These are phyloP conservation scores for Anthostomella pinea DNA, from an alignment of 2,329 filamentous ascomycete species.

Conservation along the genomic window DNA sequence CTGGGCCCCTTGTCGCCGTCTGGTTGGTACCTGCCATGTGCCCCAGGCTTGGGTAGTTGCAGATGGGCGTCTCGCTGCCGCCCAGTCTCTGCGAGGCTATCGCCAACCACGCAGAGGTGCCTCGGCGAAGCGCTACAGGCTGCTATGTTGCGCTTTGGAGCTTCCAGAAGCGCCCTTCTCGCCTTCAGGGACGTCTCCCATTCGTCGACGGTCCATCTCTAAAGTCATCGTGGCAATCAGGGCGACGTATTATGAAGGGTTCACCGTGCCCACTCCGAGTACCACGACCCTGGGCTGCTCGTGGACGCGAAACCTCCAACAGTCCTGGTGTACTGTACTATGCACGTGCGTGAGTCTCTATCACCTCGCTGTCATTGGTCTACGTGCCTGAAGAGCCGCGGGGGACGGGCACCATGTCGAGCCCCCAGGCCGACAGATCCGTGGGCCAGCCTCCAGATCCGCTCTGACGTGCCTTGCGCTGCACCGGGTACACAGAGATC, in stretches of 20 bases:
- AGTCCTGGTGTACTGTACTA: constrained; percentile 5
- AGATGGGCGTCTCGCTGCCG: constrained; percentile 26
- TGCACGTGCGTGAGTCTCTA: constrained; percentile 17
- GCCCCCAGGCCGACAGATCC: constrained; percentile 10
- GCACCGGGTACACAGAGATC: constrained; percentile 16
- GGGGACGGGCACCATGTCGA: constrained; percentile 10
- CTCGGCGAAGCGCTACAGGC: constrained; percentile 4
- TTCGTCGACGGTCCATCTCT: constrained; percentile 6
- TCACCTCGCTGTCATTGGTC: constrained; percentile 21
- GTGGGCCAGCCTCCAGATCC: constrained; percentile 17
- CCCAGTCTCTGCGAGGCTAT: constrained; percentile 10
- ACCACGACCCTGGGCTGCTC: constrained; percentile 9
- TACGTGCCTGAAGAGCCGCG: constrained; percentile 6
- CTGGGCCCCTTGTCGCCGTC: constrained; percentile 7
- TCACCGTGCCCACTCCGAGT: constrained; percentile 5
- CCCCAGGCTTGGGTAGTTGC: constrained; percentile 12
- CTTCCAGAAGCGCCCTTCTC: constrained; percentile 23
- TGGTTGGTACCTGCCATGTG: constrained; percentile 17
- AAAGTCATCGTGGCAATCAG: constrained; percentile 5
- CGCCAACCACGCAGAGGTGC: constrained; percentile 7
- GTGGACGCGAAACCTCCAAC: constrained; percentile 10
- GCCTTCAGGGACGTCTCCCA: constrained; percentile 3
- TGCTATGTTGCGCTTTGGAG: constrained; percentile 4
- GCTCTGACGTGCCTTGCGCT: constrained; percentile 13
- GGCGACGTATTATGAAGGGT: constrained; percentile 8